phyloP scores from a whole-genome alignment of 306 rosid species.

The Cucurbita pepo region DNA sequence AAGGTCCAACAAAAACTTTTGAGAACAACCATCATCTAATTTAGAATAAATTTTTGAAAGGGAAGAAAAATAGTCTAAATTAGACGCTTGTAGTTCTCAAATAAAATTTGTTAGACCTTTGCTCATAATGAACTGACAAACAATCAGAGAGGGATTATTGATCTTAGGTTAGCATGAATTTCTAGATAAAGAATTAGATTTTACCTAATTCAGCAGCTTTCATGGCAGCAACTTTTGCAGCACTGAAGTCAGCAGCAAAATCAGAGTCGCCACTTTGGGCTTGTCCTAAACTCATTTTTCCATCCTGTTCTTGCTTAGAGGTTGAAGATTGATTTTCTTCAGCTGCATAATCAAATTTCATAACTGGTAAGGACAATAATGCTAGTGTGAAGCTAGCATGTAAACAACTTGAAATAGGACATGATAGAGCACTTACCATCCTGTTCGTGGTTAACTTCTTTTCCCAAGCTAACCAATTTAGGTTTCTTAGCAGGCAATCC shows the following conservation, averaged over 20 bases:
- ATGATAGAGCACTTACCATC: slow-evolving; percentile 25
- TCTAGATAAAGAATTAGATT: background rate
- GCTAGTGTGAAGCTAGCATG: background rate
- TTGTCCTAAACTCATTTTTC: slow-evolving; percentile 20
- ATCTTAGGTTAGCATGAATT: background rate
- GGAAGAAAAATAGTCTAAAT: no score
- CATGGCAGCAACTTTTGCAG: slow-evolving; percentile 87
- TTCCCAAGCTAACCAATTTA: slow-evolving; percentile 28
- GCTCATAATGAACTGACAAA: background rate
- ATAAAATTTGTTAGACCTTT: background rate
- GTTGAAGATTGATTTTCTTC: slow-evolving; percentile 16
- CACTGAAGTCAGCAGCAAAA: slow-evolving; percentile 37
- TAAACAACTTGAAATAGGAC: background rate
- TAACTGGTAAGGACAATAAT: slow-evolving; percentile 1
- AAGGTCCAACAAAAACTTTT: background rate
- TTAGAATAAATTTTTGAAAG: background rate
- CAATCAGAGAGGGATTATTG: background rate
- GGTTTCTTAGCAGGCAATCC: slow-evolving; percentile 41
- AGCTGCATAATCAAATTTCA: slow-evolving; percentile 28
- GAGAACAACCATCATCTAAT: background rate
- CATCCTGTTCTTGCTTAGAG: slow-evolving; percentile 24
- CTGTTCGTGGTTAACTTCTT: slow-evolving; percentile 26
- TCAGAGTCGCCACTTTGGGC: slow-evolving; percentile 31
- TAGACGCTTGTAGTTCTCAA: no score
- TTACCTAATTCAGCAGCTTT: slow-evolving; percentile 95